Percentiles rank a stretch among this genome's conserved stretches.
phyloP scores from a whole-genome alignment of 257 asterid species.

The Striga asiatica region DNA sequence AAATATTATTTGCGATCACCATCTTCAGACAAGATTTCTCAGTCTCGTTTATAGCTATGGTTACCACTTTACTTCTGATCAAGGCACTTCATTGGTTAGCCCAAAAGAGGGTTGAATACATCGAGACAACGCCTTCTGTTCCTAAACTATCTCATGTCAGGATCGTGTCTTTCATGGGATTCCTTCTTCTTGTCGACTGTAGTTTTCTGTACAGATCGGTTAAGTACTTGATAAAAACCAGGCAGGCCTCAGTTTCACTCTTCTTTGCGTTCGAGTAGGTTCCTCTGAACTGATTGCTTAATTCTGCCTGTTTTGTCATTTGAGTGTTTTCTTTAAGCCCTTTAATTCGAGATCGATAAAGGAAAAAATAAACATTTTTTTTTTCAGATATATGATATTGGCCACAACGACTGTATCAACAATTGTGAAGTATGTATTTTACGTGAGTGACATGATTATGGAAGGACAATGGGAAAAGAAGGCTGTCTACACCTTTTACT shows the following conservation, averaged over 20 bases:
- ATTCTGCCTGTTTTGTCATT: background rate
- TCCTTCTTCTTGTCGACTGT: constrained; percentile 68
- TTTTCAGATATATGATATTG: constrained; percentile 77
- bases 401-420: constrained; percentile 85
- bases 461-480: constrained; percentile 98
- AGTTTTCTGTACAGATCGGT: constrained; percentile 49
- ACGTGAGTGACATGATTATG: constrained; percentile 86
- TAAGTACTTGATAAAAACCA: constrained; percentile 59
- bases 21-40: constrained; percentile 94
- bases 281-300: background rate
- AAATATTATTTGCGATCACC: constrained; percentile 86
- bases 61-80: constrained; percentile 75
- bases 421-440: constrained; percentile 70
- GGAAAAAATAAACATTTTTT: background rate
- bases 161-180: constrained; percentile 79
- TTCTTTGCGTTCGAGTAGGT: constrained; percentile 96
- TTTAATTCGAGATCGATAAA: background rate
- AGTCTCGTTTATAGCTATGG: constrained; percentile 70
- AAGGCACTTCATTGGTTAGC: constrained; percentile 98
- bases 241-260: constrained; percentile 76
- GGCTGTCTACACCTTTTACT: constrained; percentile 90
- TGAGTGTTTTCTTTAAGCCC: background rate
- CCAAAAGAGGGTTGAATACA: constrained; percentile 94
- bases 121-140: constrained; percentile 87
- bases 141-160: constrained; percentile 65